Evolutionary conservation across 192 early-diverging fungal species (phyloP), one percentile per base, ranked within the genome.

Genomic region (Umbelopsis ramanniana): DNA sequence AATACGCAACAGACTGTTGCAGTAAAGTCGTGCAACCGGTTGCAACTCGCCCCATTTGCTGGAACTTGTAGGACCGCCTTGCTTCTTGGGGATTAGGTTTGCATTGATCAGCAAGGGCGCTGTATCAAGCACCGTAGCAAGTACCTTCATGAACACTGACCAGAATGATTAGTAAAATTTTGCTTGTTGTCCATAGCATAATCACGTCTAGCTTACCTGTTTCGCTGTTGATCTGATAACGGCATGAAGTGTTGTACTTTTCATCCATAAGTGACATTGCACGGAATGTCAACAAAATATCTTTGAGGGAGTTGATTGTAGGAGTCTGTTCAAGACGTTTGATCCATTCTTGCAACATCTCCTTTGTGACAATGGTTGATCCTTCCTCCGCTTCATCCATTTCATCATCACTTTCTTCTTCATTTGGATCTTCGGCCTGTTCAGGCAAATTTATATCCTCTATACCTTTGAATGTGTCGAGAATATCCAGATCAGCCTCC

Each of bases 261-360:
- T 88, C 86, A 47, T 94, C 89, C 74, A 91, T 81, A 21, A 89
- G 86, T 43, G 90, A 87, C n/a, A 90, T 90, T 3, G 92, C 89
- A 78, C 92, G 90, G 79, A 97, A 93, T 5, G 95, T 95, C 23
- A 96, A 78, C 48, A 99, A 76, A 53, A 96, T 84, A 71, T 86
- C 85, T 70, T 92, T 89, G 46, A 95, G 76, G 26, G 92, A 83
- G 23, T 84, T 78, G 46, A 96, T 86, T 6, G 93, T 93, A 66
- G 93, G 76, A 73, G 84, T 74, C 24, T 80, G 79, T 19, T 83
- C 82, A 26, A 77, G 79, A 23, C 85, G 83, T 60, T 75, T 75
- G 46, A 78, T 79, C 68, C 90, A 88, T 50, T 83, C 84, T 17
- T 82, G 80, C 9, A 72, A 74, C 47, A 88, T 83, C 11, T 84